Percentiles rank a stretch among this genome's conserved stretches.
These are phyloP conservation scores for Pelargonium hybrid DNA, from an alignment of 441 rosid species.

Conservation along the genomic window DNA sequence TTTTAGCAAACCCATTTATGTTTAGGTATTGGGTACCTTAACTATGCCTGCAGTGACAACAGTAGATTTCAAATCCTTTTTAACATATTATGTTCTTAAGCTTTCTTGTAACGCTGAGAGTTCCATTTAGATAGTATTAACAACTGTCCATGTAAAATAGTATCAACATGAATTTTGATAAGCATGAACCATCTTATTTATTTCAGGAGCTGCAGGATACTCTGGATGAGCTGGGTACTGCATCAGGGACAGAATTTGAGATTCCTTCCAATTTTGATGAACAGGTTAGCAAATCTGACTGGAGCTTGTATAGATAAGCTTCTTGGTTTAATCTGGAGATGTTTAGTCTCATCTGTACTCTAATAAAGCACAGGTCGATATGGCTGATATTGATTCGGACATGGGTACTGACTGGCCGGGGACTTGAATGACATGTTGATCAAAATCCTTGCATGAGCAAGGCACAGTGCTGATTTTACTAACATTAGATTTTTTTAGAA, in stretches of 20 bases:
- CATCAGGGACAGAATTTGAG: constrained; percentile 42
- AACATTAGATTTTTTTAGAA: neutral
- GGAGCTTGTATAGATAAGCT: constrained; percentile 12
- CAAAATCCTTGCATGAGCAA: neutral
- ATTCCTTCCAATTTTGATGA: constrained; percentile 39
- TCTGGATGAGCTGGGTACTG: constrained; percentile 34
- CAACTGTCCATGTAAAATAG: neutral
- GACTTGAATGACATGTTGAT: constrained; percentile 10
- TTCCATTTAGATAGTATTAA: no score
- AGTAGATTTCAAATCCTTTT: no score
- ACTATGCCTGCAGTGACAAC: neutral
- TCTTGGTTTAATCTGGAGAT: constrained; percentile 17
- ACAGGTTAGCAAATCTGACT: constrained; percentile 27
- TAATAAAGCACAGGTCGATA: constrained; percentile 29
- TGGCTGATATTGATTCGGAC: constrained; percentile 22
- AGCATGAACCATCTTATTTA: neutral
- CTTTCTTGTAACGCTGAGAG: no score
- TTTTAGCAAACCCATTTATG: neutral
- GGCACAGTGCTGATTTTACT: neutral
- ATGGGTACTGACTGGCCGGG: constrained; percentile 24
- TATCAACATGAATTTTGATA: neutral
- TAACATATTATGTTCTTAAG: no score
- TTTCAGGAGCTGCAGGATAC: constrained; percentile 36
- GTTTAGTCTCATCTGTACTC: constrained; percentile 16
- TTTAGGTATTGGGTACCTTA: neutral